phyloP scores from a whole-genome alignment of 768 basidiomycete species.

The Cantharellus anzutake region DNA sequence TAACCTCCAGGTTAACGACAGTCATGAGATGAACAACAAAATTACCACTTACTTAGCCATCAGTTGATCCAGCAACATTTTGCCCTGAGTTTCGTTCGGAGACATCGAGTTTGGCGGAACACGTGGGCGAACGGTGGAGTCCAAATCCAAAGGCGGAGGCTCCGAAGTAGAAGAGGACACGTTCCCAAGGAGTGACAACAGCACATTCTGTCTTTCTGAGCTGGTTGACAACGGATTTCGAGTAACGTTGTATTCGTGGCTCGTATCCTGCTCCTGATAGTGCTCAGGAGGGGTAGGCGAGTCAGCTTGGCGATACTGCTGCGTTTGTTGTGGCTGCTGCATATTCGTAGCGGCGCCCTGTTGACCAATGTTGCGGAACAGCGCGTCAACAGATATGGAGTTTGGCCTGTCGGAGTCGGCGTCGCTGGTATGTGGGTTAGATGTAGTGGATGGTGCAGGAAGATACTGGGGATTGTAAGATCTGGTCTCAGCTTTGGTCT shows the following conservation, averaged over 20 bases:
- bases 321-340: conserved; percentile 16
- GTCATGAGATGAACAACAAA: conserved; percentile 12
- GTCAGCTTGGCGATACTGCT: conserved; percentile 20
- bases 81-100: conserved; percentile 45
- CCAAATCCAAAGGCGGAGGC: conserved; percentile 11
- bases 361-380: conserved; percentile 37
- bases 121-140: conserved; percentile 12
- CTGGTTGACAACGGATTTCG: conserved; percentile 11
- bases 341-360: conserved; percentile 20
- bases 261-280: conserved; percentile 8
- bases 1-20: background rate
- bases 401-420: background rate
- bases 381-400: conserved; percentile 41
- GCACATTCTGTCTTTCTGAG: conserved; percentile 53
- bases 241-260: conserved; percentile 19
- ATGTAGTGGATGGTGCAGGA: too few species aligned
- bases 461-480: too few species aligned
- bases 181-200: conserved; percentile 48
- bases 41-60: conserved; percentile 10
- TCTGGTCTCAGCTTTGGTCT: too few species aligned
- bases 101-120: conserved; percentile 27
- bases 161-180: conserved; percentile 21
- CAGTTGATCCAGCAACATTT: conserved; percentile 42
- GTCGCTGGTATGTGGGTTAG: background rate
- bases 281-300: conserved; percentile 13